phyloP scores from a whole-genome alignment of 228 moss, liverwort and hornwort genomes.

The Sphagnum fallax region DNA sequence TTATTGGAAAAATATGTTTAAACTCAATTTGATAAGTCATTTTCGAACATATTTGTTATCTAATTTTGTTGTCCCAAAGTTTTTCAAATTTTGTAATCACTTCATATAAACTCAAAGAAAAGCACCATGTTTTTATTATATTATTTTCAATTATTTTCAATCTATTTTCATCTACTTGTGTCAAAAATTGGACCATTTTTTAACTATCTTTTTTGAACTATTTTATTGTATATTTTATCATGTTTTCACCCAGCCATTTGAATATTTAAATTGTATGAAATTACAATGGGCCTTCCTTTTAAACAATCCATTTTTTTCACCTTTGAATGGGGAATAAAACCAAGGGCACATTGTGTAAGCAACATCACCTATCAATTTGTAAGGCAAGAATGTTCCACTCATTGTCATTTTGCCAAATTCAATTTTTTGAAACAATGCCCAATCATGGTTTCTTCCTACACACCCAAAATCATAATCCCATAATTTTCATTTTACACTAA shows the following conservation, averaged over 20 bases:
- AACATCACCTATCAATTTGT: conserved; percentile 2
- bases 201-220: too few species aligned
- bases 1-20: too few species aligned
- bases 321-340: conserved; percentile 1
- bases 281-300: neutral
- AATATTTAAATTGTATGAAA: neutral
- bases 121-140: too few species aligned
- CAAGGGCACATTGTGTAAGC: neutral
- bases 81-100: too few species aligned
- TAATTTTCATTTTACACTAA: neutral
- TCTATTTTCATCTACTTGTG: too few species aligned
- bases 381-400: neutral
- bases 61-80: too few species aligned
- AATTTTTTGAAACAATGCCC: conserved; percentile 1
- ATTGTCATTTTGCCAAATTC: neutral
- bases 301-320: neutral
- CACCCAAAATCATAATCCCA: conserved; percentile 15
- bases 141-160: too few species aligned
- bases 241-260: neutral
- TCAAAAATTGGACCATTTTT: too few species aligned
- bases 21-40: too few species aligned
- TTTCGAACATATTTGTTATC: too few species aligned
- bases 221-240: too few species aligned
- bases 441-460: conserved; percentile 1
- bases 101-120: too few species aligned